Conservation (phyloP, 208 protist genomes). For the Novymonas esmeraldas region DNA sequence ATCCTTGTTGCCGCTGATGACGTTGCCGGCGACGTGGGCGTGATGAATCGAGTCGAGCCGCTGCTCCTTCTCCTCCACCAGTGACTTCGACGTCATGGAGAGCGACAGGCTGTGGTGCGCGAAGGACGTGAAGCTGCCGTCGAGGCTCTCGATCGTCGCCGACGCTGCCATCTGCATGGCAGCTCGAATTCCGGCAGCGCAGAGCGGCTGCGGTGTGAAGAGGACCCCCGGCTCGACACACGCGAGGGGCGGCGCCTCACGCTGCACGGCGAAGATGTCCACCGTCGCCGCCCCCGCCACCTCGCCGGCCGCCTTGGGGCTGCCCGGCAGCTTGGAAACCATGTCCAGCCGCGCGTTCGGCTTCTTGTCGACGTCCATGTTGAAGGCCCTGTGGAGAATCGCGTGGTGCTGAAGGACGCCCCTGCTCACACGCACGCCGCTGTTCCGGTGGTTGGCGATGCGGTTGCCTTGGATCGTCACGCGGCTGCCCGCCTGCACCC, state of each 20-base stretch:
- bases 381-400: constrained; percentile 35
- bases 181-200: constrained; percentile 36
- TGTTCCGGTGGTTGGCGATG: constrained; percentile 56
- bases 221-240: constrained; percentile 33
- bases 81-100: constrained; percentile 7
- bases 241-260: constrained; percentile 38
- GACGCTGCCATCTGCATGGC: constrained; percentile 34
- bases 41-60: constrained; percentile 45
- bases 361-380: constrained; percentile 12
- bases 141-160: constrained; percentile 19
- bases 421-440: constrained; percentile 62
- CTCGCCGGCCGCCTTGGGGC: neutral
- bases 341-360: constrained; percentile 7
- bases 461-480: constrained; percentile 50
- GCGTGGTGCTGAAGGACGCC: constrained; percentile 62
- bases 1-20: constrained; percentile 39
- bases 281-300: neutral
- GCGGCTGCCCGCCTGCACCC: constrained; percentile 69
- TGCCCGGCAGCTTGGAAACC: neutral
- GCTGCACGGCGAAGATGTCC: constrained; percentile 34
- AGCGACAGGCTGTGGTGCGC: constrained; percentile 20
- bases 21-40: constrained; percentile 43
- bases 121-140: constrained; percentile 25
- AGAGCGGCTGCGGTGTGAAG: constrained; percentile 46
- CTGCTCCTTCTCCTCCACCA: constrained; percentile 20